Conservation (phyloP, 345 rosid genomes). For the Nasturtium officinale region DNA sequence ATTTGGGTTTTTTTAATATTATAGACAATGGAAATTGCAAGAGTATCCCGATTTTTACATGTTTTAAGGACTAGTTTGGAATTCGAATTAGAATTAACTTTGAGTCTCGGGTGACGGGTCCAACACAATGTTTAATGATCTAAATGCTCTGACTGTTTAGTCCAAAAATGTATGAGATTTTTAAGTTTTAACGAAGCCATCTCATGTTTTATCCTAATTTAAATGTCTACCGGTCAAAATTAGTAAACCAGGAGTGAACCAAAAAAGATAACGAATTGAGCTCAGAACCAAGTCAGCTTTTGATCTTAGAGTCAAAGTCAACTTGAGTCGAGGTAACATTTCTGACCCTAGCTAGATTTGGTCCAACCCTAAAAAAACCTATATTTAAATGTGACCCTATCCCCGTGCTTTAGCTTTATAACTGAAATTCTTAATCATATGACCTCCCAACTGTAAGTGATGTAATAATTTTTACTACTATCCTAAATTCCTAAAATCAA, state of each 20-base stretch:
- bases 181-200: too few species aligned
- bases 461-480: background rate
- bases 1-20: too few species aligned
- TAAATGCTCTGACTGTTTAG: background rate
- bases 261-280: background rate
- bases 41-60: background rate
- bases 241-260: conserved; percentile 8
- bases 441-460: background rate
- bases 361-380: background rate
- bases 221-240: background rate
- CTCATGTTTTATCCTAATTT: too few species aligned
- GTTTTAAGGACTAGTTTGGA: background rate
- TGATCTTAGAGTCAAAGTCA: conserved; percentile 8
- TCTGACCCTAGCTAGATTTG: background rate
- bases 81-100: background rate
- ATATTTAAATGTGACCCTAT: background rate
- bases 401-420: background rate
- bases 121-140: conserved; percentile 8
- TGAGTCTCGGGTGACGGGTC: too few species aligned
- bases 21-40: background rate
- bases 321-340: background rate
- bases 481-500: background rate
- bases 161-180: background rate
- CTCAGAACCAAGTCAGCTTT: background rate
- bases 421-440: conserved; percentile 29